Percentiles rank a stretch among this genome's conserved stretches.
These are phyloP conservation scores for Eutrema heterophyllum DNA, from an alignment of 345 rosid genomes.

Conservation along the genomic window DNA sequence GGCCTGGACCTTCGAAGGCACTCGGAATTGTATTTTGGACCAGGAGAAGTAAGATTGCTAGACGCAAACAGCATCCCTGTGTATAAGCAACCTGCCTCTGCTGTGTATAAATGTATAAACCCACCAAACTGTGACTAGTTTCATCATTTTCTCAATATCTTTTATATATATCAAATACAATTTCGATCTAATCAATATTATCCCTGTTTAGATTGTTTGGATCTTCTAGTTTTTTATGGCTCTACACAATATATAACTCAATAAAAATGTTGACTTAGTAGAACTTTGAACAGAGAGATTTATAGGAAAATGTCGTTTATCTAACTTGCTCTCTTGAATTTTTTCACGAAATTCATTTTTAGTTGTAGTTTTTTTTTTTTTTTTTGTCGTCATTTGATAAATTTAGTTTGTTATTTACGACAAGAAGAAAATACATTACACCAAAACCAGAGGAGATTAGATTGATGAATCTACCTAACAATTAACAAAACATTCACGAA, in stretches of 20 bases:
- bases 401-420: too few species aligned
- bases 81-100: constrained; percentile 86
- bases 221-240: too few species aligned
- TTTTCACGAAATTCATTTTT: too few species aligned
- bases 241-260: too few species aligned
- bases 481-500: neutral
- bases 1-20: constrained; percentile 93
- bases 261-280: too few species aligned
- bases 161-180: neutral
- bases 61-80: constrained; percentile 67
- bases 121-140: constrained; percentile 69
- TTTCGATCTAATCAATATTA: neutral
- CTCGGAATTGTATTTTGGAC: constrained; percentile 60
- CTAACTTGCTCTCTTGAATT: too few species aligned
- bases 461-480: neutral
- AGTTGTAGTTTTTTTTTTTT: too few species aligned
- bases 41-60: constrained; percentile 77
- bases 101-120: constrained; percentile 69
- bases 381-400: too few species aligned
- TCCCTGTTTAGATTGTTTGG: neutral
- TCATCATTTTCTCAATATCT: neutral
- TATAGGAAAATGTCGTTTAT: too few species aligned
- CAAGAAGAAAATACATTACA: too few species aligned
- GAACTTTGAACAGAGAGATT: too few species aligned
- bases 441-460: neutral